A percentile compares a stretch with the other conserved stretches of the same genome.
phyloP scores from a whole-genome alignment of 345 rosid species.

The Gossypium bickii region DNA sequence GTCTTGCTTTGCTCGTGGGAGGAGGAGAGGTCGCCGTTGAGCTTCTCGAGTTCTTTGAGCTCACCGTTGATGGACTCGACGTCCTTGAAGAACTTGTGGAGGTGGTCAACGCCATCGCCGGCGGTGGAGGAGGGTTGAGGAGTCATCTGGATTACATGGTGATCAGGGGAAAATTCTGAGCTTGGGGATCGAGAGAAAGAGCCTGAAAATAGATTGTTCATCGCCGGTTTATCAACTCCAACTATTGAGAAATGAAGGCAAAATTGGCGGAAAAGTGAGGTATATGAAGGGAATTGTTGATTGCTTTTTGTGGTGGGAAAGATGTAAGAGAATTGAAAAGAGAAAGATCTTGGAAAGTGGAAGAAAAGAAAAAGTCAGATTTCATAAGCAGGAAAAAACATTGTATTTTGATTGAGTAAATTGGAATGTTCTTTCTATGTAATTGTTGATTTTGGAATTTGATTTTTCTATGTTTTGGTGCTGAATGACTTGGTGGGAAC shows the following conservation, averaged over 20 bases:
- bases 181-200: constrained; percentile 56
- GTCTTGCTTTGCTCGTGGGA: constrained; percentile 91
- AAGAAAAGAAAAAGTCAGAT: not conserved
- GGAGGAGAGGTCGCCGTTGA: constrained; percentile 52
- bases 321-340: not conserved
- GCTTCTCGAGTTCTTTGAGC: constrained; percentile 62
- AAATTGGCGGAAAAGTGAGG: not conserved
- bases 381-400: not conserved
- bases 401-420: not conserved
- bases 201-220: constrained; percentile 80
- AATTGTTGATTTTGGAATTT: not conserved
- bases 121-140: constrained; percentile 10
- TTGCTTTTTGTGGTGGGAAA: not conserved
- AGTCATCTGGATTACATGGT: constrained; percentile 32
- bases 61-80: constrained; percentile 79
- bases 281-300: not conserved
- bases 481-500: no score
- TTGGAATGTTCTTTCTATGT: not conserved
- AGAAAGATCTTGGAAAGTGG: not conserved
- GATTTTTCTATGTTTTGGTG: not conserved
- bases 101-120: constrained; percentile 49
- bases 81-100: constrained; percentile 76
- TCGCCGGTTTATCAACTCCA: constrained; percentile 8
- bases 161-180: constrained; percentile 40
- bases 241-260: not conserved